Evolutionary conservation across 2,329 filamentous ascomycete genomes (phyloP), one percentile per base, ranked within the genome.

Genomic region (Metarhizium brunneum): DNA sequence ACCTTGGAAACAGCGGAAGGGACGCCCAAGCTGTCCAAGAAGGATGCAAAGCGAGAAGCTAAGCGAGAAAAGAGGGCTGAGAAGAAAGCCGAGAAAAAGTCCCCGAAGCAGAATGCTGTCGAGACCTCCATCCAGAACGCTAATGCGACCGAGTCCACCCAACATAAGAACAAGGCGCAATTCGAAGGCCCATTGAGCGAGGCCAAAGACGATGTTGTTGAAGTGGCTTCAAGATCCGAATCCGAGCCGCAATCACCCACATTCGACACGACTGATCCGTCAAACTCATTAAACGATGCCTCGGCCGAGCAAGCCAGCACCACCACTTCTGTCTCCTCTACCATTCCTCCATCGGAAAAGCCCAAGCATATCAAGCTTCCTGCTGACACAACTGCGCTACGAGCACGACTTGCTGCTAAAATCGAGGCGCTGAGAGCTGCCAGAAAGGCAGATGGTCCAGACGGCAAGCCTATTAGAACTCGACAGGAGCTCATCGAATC

Each of bases 401-500:
- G 88, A 65, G 84, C 86, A 56, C 86, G 92, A 48, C 78, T 99
- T 52, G 85, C 88, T 56, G 88, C 88, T 62, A 88, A 85, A 59
- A 91, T 99, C 55, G 89, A 94, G 63, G 86, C 86, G 49, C 83
- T 97, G 52, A 88, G 92, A 57, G 88, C 89, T 10, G 85, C 85
- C 30, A 86, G 94, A 57, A 96, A 96, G 70, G 92, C 92, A 6
- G 90, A 95, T 63, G 90, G 88, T 6, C 79, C 85, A 1, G 85
- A 95, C 63, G 90, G 90, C 58, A 86, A 87, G 65, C 70, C 70
- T 16, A 89, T 92, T 56, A 85, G 88, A 60, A 95, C 90, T 58
- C 84, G 94, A 58, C 88, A 95, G 72, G 92, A 97, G 68, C 81
- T 99, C 13, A 90, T 99, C 63, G 94, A 97, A 71, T 83, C 89